Evolutionary conservation across 306 rosid species (phyloP).

Genomic region (Prunus persica): Prunus_persica_NCBIv2 NC_034014.1:2953001-2953500

Average conservation of each 20-base stretch:
- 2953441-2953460: constrained; percentile 82
- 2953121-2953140: constrained; percentile 78
- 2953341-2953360: constrained; percentile 72
- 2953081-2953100: neutral
- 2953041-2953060: neutral
- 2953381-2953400: constrained; percentile 67
- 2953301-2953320: neutral
- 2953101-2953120: constrained; percentile 26
- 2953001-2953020: constrained; percentile 76
- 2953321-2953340: neutral
- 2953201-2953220: neutral
- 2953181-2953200: constrained; percentile 70
- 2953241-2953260: neutral
- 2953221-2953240: no score
- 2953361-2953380: constrained; percentile 78
- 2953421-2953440: constrained; percentile 61
- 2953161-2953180: constrained; percentile 72
- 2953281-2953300: neutral
- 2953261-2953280: neutral
- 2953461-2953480: constrained; percentile 94
- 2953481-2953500: constrained; percentile 88
- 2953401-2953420: constrained; percentile 54
- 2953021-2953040: constrained; percentile 85
- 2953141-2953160: constrained; percentile 60
- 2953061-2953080: neutral